These are phyloP conservation scores for Vitis riparia DNA, from an alignment of 164 flowering plant species.

Conservation along the genomic window DNA sequence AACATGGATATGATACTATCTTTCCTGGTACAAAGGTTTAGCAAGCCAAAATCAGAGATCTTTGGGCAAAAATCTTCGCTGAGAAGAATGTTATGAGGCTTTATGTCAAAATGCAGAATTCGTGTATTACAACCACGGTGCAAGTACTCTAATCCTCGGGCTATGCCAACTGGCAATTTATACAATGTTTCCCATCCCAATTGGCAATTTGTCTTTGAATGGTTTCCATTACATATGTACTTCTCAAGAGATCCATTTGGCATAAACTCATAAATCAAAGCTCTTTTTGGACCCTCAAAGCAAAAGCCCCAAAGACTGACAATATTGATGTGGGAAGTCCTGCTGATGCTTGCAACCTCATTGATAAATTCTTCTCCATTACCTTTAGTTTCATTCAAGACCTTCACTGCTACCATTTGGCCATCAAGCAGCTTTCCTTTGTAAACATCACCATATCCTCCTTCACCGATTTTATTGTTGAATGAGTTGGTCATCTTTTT, in stretches of 20 bases:
- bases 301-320: conserved; percentile 40
- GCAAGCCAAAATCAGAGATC: conserved; percentile 47
- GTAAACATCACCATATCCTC: conserved; percentile 48
- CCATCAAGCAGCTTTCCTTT: conserved; percentile 42
- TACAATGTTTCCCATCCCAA: conserved; percentile 30
- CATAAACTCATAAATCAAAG: conserved; percentile 44
- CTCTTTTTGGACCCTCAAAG: conserved; percentile 32
- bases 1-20: conserved; percentile 34
- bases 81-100: conserved; percentile 45
- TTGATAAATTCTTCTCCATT: conserved; percentile 33
- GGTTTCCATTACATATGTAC: conserved; percentile 24
- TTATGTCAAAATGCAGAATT: conserved; percentile 48
- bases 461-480: conserved; percentile 40
- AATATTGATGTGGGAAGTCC: conserved; percentile 40
- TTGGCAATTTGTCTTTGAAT: background rate
- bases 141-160: conserved; percentile 43
- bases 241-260: conserved; percentile 48
- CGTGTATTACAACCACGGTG: conserved; percentile 46
- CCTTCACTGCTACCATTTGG: conserved; percentile 40
- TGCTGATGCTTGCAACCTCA: conserved; percentile 34
- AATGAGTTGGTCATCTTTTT: conserved; percentile 41
- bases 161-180: conserved; percentile 37
- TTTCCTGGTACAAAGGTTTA: conserved; percentile 26
- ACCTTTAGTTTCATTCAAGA: conserved; percentile 28
- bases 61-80: conserved; percentile 40